A percentile compares a stretch with the other conserved stretches of the same genome.
Conservation (phyloP, 371 early-diverging fungal genomes). For the Syncephalastrum contaminatum region DNA sequence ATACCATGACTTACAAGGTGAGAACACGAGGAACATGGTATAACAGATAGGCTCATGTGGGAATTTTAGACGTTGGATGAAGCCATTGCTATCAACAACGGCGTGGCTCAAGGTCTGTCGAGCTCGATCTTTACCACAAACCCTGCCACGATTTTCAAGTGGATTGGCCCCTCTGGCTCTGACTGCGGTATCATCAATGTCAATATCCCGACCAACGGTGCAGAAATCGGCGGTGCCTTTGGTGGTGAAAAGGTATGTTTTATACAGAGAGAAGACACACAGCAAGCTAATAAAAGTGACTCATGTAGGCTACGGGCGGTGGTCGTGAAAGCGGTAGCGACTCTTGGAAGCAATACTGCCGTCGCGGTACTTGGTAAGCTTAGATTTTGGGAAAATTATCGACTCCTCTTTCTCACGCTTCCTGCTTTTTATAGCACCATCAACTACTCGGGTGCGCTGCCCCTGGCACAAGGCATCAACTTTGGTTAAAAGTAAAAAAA, state of each 20-base stretch:
- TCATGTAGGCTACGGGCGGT: slow-evolving; percentile 82
- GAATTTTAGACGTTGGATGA: slow-evolving; percentile 68
- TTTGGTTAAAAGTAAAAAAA: slow-evolving; percentile 66
- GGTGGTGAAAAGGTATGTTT: slow-evolving; percentile 83
- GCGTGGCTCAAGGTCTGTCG: slow-evolving; percentile 90
- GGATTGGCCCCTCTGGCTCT: slow-evolving; percentile 92
- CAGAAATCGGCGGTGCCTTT: slow-evolving; percentile 98
- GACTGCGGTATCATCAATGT: slow-evolving; percentile 98
- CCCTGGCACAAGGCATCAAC: slow-evolving; percentile 97
- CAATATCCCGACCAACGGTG: slow-evolving; percentile 97
- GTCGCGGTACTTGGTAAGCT: slow-evolving; percentile 62
- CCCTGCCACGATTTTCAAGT: slow-evolving; percentile 85
- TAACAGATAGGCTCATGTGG: background rate
- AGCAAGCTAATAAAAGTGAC: background rate
- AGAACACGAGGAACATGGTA: background rate
- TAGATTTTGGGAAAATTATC: slow-evolving; percentile 1
- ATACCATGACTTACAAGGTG: slow-evolving; percentile 81
- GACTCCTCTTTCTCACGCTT: slow-evolving; percentile 41
- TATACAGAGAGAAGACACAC: too few species aligned
- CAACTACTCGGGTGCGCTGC: slow-evolving; percentile 89
- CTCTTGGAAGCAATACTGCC: slow-evolving; percentile 93
- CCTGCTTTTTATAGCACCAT: slow-evolving; percentile 62
- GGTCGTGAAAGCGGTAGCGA: slow-evolving; percentile 95
- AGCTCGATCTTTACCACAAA: slow-evolving; percentile 85
- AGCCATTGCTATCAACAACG: slow-evolving; percentile 89